Evolutionary conservation across 805 yeast species (phyloP), one percentile per base, ranked within the genome.

Genomic region (Candida corydali): DNA sequence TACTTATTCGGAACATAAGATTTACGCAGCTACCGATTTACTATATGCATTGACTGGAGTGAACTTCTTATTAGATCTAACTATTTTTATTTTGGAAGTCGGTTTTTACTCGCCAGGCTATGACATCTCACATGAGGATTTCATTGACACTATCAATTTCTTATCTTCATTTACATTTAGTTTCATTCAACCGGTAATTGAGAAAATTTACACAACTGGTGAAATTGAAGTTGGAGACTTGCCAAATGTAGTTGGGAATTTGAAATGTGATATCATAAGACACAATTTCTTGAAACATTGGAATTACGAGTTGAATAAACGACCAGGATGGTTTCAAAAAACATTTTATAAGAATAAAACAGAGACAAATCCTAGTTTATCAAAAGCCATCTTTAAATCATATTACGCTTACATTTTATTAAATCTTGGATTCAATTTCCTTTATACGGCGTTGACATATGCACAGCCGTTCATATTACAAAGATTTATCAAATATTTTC

Each of bases 151-250:
- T 19, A 42, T 49, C 25, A 52, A 56, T 42, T 23, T 61, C 28
- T 47, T 52, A 25, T 38, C 51, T 6, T 35, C 39, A 15, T 34
- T 55, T 29, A 45, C 61, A 10, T 59, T 59, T 38, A 33, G 39
- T 16, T 62, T 59, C 55, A 41, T 59, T 29, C 49, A 53, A 24
- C 59, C 61, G 2, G 42, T 52, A 17, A 53, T 62, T 28, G 35
- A 42, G 14, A 36, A 46, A 17, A 51, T 59, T 31, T 48, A 55
- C 42, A 34, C 38, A 17, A 49, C 54, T 5, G 47, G 43, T 16
- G 49, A 49, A 12, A 52, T 57, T 15, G 41, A 38, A 19, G 42
- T 46, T 6, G 63, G 67, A 2, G 96, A 88, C 55, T 70, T 91
- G 34, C 96, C 96, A 9, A 70, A 75, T 14, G 49, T 36, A 36